Base-by-base conservation (phyloP, 352 stramenopile species). In the Phytophthora pseudosyringae region DNA sequence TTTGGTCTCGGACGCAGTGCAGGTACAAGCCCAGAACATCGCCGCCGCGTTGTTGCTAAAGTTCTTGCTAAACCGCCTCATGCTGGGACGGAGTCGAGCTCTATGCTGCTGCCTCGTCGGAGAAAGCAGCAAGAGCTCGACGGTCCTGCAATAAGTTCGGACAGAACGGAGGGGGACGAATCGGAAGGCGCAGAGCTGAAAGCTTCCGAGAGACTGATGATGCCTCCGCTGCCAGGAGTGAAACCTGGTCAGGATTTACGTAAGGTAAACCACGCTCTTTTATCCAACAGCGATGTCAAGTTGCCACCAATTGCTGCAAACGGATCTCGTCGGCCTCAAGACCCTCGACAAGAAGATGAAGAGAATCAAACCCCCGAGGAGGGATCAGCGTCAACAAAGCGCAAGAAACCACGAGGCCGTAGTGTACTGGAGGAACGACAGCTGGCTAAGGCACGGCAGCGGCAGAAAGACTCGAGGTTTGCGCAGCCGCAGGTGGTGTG, bases 401-500 rank as follows among this genome's bases (percentile, higher is more conserved):
- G 12, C 13, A 68, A 65, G 29, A 74, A 74, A 11, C 70, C 71
- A 38, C 73, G 75, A 11, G 76, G 80, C 25, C 76, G 69, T 2
- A 95, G 84, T 62, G 71, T 90, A 0, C 18, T 95, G 26, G 85
- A 95, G 47, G 71, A 91, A 48, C 64, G 69, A 9, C 84, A 91
- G 64, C 67, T 89, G 4, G 40, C 53, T 3, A 48, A 81, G 69
- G 77, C 71, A 59, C 29, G 64, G 35, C 38, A 70, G 76, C 25
- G 79, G 15, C 76, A 79, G 39, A 85, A 91, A 48, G 91, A 90
- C 26, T 50, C 38, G 3, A 78, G 77, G n/a, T 69, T 90, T 32
- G 61, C 86, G 38, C 71, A 90, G 41, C 72, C 84, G 44, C 86
- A 94, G 53, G 61, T 93, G 26, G 86, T 95, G 10, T 93, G 81